Conservation (phyloP, 2,329 filamentous ascomycete genomes). For the Sclerotinia borealis region DNA sequence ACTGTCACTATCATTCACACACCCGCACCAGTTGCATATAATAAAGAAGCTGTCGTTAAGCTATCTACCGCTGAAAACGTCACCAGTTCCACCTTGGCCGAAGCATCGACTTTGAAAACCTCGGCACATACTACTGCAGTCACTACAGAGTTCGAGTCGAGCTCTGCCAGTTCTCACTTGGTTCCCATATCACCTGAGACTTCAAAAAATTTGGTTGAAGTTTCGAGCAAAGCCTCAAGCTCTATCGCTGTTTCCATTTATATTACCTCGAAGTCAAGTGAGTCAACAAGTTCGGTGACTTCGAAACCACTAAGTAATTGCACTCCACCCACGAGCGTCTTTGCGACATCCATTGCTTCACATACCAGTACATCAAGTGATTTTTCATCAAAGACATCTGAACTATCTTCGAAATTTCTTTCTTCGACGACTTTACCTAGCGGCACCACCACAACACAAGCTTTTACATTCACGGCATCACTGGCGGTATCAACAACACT, state of each 20-base stretch:
- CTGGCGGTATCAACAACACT: background rate
- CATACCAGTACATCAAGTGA: background rate
- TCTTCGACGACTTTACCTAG: background rate
- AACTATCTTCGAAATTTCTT: background rate
- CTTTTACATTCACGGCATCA: constrained; percentile 1
- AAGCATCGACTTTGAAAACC: constrained; percentile 1
- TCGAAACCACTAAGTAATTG: background rate
- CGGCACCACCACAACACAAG: background rate
- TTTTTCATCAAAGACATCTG: background rate
- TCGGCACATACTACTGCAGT: background rate
- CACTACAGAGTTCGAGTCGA: background rate
- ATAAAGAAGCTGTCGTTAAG: background rate
- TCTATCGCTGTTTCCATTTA: background rate
- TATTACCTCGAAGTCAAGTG: background rate
- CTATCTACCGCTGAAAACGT: background rate
- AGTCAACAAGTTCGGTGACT: background rate
- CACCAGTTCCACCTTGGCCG: background rate
- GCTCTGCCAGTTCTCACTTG: background rate
- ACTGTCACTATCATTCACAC: constrained; percentile 10
- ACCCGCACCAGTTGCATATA: background rate
- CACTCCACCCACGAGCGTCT: background rate
- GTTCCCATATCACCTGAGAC: background rate
- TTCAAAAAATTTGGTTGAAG: background rate
- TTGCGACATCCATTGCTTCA: background rate
- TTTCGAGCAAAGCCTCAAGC: background rate